Conservation (phyloP, 305 asterid species). For the Solanum hybrid region DNA sequence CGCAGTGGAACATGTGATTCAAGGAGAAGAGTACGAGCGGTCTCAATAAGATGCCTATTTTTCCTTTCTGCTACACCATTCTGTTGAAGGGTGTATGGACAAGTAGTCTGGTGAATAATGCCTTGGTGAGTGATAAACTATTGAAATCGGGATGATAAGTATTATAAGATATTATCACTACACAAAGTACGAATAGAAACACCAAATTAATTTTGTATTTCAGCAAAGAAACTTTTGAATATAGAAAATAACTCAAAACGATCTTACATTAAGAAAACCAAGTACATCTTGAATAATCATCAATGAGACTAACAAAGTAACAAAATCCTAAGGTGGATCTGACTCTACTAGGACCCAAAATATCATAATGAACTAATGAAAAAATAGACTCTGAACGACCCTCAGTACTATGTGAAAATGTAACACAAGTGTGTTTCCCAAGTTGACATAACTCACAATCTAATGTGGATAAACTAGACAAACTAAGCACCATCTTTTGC, state of each 20-base stretch:
- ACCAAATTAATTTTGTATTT: not conserved
- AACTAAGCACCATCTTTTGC: not conserved
- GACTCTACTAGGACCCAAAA: not conserved
- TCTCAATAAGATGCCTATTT: not conserved
- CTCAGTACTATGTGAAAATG: not conserved
- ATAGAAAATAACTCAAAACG: not conserved
- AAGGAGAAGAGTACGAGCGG: not conserved
- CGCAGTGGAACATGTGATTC: not conserved
- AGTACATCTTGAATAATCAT: not conserved
- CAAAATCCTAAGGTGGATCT: not conserved
- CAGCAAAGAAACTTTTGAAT: not conserved
- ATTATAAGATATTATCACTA: not conserved
- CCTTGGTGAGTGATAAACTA: not conserved
- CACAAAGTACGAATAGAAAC: not conserved
- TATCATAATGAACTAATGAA: not conserved
- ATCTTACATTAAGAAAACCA: not conserved
- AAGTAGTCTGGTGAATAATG: not conserved
- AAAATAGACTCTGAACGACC: not conserved
- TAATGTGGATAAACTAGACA: not conserved
- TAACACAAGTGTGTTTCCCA: not conserved
- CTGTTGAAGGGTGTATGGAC: not conserved
- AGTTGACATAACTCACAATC: not conserved
- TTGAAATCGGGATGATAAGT: not conserved
- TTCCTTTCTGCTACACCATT: no score
- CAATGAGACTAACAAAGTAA: not conserved